Percentiles rank a stretch among this genome's conserved stretches.
phyloP scores from a whole-genome alignment of 768 basidiomycete species.

The Butyriboletus loyo region DNA sequence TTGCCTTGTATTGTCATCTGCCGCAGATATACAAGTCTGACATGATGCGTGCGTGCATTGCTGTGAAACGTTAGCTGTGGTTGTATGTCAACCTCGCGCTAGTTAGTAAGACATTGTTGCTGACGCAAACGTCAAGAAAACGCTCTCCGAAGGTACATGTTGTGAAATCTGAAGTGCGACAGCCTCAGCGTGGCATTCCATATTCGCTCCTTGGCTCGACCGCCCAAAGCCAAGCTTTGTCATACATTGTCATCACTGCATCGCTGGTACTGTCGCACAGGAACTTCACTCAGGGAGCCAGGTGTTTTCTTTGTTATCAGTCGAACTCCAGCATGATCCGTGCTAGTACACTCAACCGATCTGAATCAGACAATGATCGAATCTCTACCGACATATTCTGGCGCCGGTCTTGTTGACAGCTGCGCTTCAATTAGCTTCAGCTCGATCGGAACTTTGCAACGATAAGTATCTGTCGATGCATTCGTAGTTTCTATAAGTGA shows the following conservation, averaged over 20 bases:
- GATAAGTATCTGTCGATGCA: too few species aligned
- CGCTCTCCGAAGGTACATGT: background rate
- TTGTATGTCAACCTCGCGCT: background rate
- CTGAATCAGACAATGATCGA: background rate
- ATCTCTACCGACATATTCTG: background rate
- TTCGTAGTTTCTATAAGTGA: background rate
- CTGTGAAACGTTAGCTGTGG: background rate
- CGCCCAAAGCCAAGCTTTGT: background rate
- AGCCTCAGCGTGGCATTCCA: background rate
- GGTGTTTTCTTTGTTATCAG: background rate
- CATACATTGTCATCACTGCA: background rate
- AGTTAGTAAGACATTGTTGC: background rate
- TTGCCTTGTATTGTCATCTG: slow-evolving; percentile 3
- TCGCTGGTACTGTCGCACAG: background rate
- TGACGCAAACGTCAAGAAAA: background rate
- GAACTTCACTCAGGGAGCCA: too few species aligned
- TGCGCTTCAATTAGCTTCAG: too few species aligned
- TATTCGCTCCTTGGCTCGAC: background rate
- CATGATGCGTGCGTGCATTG: background rate
- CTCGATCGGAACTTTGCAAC: background rate
- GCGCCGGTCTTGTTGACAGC: background rate
- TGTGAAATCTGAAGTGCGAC: background rate
- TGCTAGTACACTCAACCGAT: background rate
- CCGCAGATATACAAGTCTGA: slow-evolving; percentile 2
- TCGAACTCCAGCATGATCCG: too few species aligned